phyloP scores from a whole-genome alignment of 768 basidiomycete species.

The Naganishia randhawae region DNA sequence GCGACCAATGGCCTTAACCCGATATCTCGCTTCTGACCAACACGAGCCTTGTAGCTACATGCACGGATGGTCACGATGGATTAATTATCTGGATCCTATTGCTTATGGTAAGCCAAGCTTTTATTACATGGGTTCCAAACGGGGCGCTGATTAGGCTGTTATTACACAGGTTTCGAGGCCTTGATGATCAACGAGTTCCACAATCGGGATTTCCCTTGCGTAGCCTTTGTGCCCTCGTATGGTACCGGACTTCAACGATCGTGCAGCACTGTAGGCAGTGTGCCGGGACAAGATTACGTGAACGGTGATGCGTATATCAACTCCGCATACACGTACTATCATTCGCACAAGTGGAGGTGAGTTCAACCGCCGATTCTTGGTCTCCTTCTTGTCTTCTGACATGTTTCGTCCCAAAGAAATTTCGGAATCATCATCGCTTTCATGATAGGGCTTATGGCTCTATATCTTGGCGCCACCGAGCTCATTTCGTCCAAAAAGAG shows the following conservation, averaged over 20 bases:
- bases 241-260: constrained; percentile 35
- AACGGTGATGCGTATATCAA: constrained; percentile 44
- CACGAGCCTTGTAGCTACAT: constrained; percentile 64
- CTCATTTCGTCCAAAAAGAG: constrained; percentile 48
- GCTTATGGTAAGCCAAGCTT: constrained; percentile 42
- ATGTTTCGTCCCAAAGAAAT: constrained; percentile 34
- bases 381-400: background rate
- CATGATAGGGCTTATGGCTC: constrained; percentile 40
- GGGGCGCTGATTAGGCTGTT: too few species aligned
- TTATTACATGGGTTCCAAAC: too few species aligned
- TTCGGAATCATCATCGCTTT: constrained; percentile 47
- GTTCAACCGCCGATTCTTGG: background rate
- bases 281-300: constrained; percentile 42
- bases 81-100: constrained; percentile 69
- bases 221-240: constrained; percentile 41
- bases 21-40: constrained; percentile 57
- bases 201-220: constrained; percentile 58
- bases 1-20: constrained; percentile 51
- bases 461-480: constrained; percentile 48
- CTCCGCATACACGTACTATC: constrained; percentile 36
- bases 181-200: constrained; percentile 83
- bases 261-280: constrained; percentile 44
- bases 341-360: constrained; percentile 48
- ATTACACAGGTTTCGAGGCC: constrained; percentile 66
- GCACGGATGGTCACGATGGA: constrained; percentile 55